A percentile compares a stretch with the other conserved stretches of the same genome.
Evolutionary conservation across 2,329 filamentous ascomycete genomes (phyloP).

Genomic region (Clarireedia sp.): DNA sequence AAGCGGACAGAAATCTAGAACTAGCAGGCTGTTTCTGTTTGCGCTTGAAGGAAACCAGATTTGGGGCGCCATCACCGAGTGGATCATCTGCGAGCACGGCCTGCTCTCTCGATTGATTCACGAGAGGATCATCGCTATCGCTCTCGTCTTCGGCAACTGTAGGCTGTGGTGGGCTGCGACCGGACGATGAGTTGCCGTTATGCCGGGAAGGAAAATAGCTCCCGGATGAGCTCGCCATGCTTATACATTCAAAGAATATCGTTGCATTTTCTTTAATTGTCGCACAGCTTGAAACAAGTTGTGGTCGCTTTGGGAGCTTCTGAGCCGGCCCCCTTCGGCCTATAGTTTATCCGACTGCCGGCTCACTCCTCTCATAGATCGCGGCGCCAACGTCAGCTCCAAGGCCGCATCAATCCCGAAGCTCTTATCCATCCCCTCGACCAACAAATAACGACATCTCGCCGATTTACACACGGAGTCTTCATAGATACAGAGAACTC

Average conservation of each 20-base stretch:
- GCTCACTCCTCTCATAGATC: not conserved
- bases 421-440: not conserved
- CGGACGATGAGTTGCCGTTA: constrained; percentile 21
- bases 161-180: constrained; percentile 17
- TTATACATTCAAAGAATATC: constrained; percentile 17
- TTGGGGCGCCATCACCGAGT: constrained; percentile 40
- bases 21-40: constrained; percentile 41
- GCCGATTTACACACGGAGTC: no score
- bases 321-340: constrained; percentile 1
- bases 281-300: not conserved
- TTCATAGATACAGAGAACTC: not conserved
- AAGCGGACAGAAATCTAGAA: constrained; percentile 23
- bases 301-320: not conserved
- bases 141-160: constrained; percentile 33
- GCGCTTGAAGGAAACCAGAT: constrained; percentile 63
- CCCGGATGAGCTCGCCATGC: constrained; percentile 28
- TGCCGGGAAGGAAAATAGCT: constrained; percentile 18
- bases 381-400: constrained; percentile 2
- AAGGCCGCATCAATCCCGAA: not conserved
- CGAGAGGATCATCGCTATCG: constrained; percentile 31
- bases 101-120: constrained; percentile 24
- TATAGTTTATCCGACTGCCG: not conserved
- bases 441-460: not conserved
- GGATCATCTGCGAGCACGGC: constrained; percentile 49
- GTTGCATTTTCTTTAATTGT: constrained; percentile 9